Percentiles rank a stretch among this genome's conserved stretches.
phyloP scores from a whole-genome alignment of 148 eudicot genomes.

The Nepenthes gracilis region DNA sequence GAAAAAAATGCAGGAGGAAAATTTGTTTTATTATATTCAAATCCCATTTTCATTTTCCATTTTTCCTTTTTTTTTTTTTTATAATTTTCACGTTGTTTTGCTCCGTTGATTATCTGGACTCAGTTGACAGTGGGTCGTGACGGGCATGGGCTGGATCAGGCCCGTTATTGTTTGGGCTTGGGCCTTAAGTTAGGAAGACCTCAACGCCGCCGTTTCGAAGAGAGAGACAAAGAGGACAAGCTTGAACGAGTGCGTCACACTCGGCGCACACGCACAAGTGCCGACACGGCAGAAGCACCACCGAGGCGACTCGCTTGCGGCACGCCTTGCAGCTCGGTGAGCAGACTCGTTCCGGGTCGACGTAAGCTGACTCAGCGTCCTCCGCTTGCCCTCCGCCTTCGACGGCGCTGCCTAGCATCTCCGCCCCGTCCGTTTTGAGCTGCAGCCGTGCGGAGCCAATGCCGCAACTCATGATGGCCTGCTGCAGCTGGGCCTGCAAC shows the following conservation, averaged over 20 bases:
- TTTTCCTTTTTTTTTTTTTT: too few species aligned
- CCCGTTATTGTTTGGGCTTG: not conserved
- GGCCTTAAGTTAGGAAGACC: constrained; percentile 35
- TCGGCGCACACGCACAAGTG: constrained; percentile 52
- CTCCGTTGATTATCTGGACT: too few species aligned
- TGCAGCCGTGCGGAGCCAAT: not conserved
- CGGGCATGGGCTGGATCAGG: too few species aligned
- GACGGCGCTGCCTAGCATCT: constrained; percentile 11
- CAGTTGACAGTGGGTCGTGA: too few species aligned
- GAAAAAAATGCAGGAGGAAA: too few species aligned
- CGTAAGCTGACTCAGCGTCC: constrained; percentile 55
- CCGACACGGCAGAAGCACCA: constrained; percentile 67
- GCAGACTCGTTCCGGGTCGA: constrained; percentile 31
- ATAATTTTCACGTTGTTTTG: too few species aligned
- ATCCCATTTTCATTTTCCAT: too few species aligned
- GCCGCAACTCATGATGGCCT: constrained; percentile 24
- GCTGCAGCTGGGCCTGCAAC: constrained; percentile 53
- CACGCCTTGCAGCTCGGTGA: constrained; percentile 45
- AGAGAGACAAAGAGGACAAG: constrained; percentile 53
- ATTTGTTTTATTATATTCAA: too few species aligned
- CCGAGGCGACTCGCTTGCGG: constrained; percentile 36
- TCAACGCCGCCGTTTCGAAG: constrained; percentile 47
- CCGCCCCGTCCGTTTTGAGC: not conserved
- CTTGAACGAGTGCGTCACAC: constrained; percentile 43
- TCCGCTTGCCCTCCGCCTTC: constrained; percentile 25